Conservation (phyloP, 2,329 filamentous ascomycete species). For the Colletotrichum destructivum region DNA sequence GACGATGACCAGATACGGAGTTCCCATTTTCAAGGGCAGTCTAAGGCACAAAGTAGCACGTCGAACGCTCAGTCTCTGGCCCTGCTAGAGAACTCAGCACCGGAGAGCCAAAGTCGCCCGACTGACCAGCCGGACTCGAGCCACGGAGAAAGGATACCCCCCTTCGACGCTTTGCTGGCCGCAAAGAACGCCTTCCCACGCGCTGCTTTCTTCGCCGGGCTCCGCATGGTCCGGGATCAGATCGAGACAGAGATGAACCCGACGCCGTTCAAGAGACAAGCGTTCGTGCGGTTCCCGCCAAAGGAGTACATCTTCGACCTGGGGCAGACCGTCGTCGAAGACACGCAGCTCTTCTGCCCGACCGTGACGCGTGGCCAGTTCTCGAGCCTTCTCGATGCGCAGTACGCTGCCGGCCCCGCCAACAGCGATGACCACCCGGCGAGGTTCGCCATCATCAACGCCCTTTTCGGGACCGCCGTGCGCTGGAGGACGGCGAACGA, state of each 20-base stretch:
- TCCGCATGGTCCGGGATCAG: background rate
- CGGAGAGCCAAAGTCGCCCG: background rate
- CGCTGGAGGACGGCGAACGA: constrained; percentile 33
- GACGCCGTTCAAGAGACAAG: background rate
- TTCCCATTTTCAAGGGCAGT: background rate
- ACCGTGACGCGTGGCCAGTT: constrained; percentile 18
- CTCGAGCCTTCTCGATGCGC: background rate
- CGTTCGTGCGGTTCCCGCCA: constrained; percentile 17
- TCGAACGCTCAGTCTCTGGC: background rate
- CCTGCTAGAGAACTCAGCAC: background rate
- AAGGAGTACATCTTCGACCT: constrained; percentile 22
- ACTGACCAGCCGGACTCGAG: background rate
- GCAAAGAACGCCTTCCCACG: background rate
- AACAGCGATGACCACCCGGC: constrained; percentile 4
- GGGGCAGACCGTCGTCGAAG: constrained; percentile 18
- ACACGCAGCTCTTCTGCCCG: constrained; percentile 29
- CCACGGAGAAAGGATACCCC: background rate
- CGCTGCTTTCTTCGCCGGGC: background rate
- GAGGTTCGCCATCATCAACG: constrained; percentile 27
- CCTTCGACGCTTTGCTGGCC: background rate
- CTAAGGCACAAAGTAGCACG: background rate
- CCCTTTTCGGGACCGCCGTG: constrained; percentile 20
- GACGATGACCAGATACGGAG: background rate
- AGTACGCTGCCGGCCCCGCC: constrained; percentile 5
- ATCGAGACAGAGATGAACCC: constrained; percentile 6